Base-by-base conservation (phyloP, 345 rosid genomes). In the thale cress (Arabidopsis thaliana) region DNA sequence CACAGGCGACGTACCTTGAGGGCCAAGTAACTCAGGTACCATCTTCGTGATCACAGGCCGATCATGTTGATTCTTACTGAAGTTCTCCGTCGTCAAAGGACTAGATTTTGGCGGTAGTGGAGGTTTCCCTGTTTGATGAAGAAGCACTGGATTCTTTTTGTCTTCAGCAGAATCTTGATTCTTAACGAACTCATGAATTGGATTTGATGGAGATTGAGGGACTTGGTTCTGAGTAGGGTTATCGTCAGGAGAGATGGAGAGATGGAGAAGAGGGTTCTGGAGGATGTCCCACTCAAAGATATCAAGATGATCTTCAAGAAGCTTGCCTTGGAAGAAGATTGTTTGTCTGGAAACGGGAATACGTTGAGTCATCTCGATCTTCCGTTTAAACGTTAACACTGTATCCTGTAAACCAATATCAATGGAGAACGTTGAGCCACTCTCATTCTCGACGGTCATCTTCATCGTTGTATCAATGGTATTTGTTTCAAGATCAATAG, bases 331-430 rank as follows among this genome's bases (percentile, higher is more conserved):
- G 85, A 88, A 87, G 46, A 81, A 67, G 42, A 90, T 78, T 56
- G 80, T 84, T 78, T 93, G 94, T 30, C 42, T 66, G 20, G 74
- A 44, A 4, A 85, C 36, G 22, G 89, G 87, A 2, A 89, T 81
- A 8, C 81, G 72, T 14, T 83, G 89, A 83, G 78, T 84, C 65
- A 82, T 87, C 6, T 84, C 80, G 14, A 94, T 80, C 73, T 89
- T 87, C 52, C 83, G 81, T 77, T 91, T 91, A 82, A 91, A 86
- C 40, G 78, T 85, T 0, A 83, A 76, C 38, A 94, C 81, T 1
- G 90, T 85, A 51, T 90, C 95, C 11, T 73, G 73, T 78, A 34
- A 85, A 49, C 84, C 83, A 28, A 91, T 60, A 83, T 89, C 91
- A 55, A 90, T 84, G 62, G 82, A 41, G 81, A 56, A 56, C 10